Evolutionary conservation across 768 basidiomycete genomes (phyloP).

Genomic region (Hericium coralloides): DNA sequence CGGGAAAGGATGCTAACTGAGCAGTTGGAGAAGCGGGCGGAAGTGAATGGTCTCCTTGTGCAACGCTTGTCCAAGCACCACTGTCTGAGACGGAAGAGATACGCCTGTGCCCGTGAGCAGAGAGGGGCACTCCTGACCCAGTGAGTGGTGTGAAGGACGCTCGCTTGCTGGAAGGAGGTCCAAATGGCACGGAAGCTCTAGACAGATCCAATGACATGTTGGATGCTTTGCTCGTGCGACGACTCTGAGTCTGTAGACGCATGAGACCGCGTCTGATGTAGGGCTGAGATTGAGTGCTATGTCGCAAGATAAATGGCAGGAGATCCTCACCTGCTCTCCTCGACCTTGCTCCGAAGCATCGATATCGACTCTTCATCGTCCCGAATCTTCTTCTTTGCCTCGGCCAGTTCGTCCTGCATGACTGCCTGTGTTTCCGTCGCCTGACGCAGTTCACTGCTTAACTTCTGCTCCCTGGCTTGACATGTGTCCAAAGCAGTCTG

Average conservation of each 20-base stretch:
- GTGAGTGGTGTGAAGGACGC: slow-evolving; percentile 69
- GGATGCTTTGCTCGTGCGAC: slow-evolving; percentile 47
- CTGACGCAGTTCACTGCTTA: slow-evolving; percentile 53
- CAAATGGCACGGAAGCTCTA: slow-evolving; percentile 33
- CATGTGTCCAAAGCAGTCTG: slow-evolving; percentile 39
- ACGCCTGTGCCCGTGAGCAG: slow-evolving; percentile 44
- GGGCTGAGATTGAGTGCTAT: not conserved
- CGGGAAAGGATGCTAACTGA: slow-evolving; percentile 10
- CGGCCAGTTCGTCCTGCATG: slow-evolving; percentile 18
- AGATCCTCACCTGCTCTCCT: slow-evolving; percentile 66
- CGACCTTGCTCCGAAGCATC: slow-evolving; percentile 73
- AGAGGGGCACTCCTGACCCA: slow-evolving; percentile 36
- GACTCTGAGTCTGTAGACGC: slow-evolving; percentile 74
- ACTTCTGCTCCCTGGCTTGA: slow-evolving; percentile 45
- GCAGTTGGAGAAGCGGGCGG: slow-evolving; percentile 16
- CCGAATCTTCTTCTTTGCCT: slow-evolving; percentile 25
- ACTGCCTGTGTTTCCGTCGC: slow-evolving; percentile 54
- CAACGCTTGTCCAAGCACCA: slow-evolving; percentile 22
- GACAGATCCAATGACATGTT: slow-evolving; percentile 45
- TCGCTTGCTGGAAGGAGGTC: slow-evolving; percentile 54
- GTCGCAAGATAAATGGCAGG: not conserved
- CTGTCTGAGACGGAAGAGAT: slow-evolving; percentile 70
- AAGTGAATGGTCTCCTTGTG: slow-evolving; percentile 22
- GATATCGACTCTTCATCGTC: slow-evolving; percentile 75
- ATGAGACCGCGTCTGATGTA: slow-evolving; percentile 66